A percentile compares a stretch with the other conserved stretches of the same genome.
Evolutionary conservation across 176 grass and related monocot species (phyloP).

Genomic region (Carex littledalei): DNA sequence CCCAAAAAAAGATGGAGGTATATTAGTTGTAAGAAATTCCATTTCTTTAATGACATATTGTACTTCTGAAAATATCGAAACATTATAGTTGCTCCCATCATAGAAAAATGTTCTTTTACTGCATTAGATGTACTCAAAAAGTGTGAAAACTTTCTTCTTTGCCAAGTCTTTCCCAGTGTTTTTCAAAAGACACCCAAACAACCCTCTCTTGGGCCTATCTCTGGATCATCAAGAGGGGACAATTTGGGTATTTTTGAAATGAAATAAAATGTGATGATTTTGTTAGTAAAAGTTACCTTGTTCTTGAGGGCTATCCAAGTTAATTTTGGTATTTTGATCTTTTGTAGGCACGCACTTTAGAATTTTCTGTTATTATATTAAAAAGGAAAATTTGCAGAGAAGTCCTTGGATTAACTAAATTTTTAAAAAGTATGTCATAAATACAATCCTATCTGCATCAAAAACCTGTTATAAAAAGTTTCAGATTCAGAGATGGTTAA

Average conservation of each 20-base stretch:
- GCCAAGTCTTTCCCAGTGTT: neutral
- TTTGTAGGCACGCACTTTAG: neutral
- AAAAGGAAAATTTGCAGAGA: neutral
- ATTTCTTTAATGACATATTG: neutral
- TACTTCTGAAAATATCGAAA: neutral
- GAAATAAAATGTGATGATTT: neutral
- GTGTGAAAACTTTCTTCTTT: neutral
- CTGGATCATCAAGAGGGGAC: neutral
- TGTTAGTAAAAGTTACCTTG: neutral
- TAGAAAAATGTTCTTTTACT: neutral
- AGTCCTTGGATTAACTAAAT: neutral
- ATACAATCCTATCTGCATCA: neutral
- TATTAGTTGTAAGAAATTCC: neutral
- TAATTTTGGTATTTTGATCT: neutral
- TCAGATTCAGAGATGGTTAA: neutral
- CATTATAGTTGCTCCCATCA: neutral
- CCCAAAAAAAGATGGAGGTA: conserved; percentile 52
- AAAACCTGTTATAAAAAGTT: neutral
- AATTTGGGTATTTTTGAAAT: neutral
- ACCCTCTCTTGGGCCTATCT: neutral
- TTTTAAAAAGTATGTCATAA: neutral
- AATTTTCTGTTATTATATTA: neutral
- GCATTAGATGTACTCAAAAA: neutral
- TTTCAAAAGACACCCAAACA: neutral
- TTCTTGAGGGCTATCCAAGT: neutral